These are phyloP conservation scores for Sutorius australiensis DNA, from an alignment of 768 basidiomycete species.

Conservation along the genomic window DNA sequence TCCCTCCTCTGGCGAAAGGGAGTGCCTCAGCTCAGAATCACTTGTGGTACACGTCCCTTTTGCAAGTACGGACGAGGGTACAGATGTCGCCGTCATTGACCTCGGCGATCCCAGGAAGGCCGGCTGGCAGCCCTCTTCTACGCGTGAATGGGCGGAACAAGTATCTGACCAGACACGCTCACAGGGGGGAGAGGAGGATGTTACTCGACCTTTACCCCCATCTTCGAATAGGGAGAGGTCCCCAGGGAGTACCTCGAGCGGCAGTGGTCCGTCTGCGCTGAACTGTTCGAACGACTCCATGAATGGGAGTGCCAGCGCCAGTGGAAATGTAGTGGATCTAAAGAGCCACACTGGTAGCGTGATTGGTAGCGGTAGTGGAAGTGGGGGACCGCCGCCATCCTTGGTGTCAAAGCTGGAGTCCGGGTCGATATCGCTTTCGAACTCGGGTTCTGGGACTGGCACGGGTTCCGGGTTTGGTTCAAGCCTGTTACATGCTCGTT, in stretches of 20 bases:
- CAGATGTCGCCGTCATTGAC: constrained; percentile 12
- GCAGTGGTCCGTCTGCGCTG: constrained; percentile 23
- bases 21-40: constrained; percentile 16
- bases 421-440: constrained; percentile 24
- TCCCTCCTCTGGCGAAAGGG: constrained; percentile 6
- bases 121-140: constrained; percentile 28
- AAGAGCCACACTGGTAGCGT: constrained; percentile 11
- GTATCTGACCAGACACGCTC: constrained; percentile 32
- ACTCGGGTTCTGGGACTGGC: constrained; percentile 22
- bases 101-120: constrained; percentile 20
- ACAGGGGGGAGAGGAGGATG: constrained; percentile 1
- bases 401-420: constrained; percentile 17
- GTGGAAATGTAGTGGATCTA: constrained; percentile 1
- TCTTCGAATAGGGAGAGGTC: constrained; percentile 19
- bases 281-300: constrained; percentile 26
- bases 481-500: constrained; percentile 19
- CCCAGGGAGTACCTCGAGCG: constrained; percentile 22
- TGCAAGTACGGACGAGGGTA: constrained; percentile 15
- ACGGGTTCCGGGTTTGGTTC: constrained; percentile 24
- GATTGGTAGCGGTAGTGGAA: constrained; percentile 13
- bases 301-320: constrained; percentile 12
- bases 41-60: constrained; percentile 31
- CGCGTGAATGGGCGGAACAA: constrained; percentile 47
- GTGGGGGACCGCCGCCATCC: constrained; percentile 8
- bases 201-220: constrained; percentile 4